A percentile compares a stretch with the other conserved stretches of the same genome.
phyloP scores from a whole-genome alignment of 257 asterid genomes.

The Solanum clarkiae region DNA sequence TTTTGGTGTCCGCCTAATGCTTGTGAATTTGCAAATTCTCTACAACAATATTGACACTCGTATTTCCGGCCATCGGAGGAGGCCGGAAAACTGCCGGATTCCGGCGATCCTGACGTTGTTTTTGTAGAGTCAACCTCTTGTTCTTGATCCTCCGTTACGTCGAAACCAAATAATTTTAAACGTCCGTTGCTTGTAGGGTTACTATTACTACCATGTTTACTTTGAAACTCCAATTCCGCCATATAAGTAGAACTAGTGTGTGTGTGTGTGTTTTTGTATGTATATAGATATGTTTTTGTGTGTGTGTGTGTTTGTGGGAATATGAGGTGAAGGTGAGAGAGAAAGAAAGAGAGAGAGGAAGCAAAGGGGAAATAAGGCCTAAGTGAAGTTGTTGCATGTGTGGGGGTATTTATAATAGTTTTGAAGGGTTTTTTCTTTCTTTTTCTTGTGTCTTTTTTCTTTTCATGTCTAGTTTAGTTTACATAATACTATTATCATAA shows the following conservation, averaged over 20 bases:
- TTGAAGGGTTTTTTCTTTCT: not conserved
- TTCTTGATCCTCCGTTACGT: constrained; percentile 42
- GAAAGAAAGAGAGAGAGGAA: not conserved
- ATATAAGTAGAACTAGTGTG: constrained; percentile 5
- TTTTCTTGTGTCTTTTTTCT: not conserved
- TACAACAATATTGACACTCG: constrained; percentile 93
- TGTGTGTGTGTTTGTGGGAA: not conserved
- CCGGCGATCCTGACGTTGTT: constrained; percentile 33
- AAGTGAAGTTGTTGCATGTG: constrained; percentile 41
- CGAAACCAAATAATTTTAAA: constrained; percentile 78
- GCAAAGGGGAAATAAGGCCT: constrained; percentile 5
- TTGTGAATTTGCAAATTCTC: constrained; percentile 95
- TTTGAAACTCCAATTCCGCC: constrained; percentile 50
- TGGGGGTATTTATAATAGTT: constrained; percentile 63
- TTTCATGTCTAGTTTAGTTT: not conserved
- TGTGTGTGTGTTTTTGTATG: not conserved
- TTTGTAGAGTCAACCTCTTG: constrained; percentile 31
- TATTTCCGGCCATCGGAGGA: constrained; percentile 65
- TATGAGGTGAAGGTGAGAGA: constrained; percentile 1
- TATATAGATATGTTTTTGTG: not conserved
- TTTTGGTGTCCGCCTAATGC: constrained; percentile 96
- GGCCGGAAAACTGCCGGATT: constrained; percentile 21
- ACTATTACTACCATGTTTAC: constrained; percentile 28
- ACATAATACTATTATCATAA: not conserved
- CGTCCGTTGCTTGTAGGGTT: constrained; percentile 19